Evolutionary conservation across 306 rosid species (phyloP), one percentile per base, ranked within the genome.

Genomic region (Ormosia semicastrata): DNA sequence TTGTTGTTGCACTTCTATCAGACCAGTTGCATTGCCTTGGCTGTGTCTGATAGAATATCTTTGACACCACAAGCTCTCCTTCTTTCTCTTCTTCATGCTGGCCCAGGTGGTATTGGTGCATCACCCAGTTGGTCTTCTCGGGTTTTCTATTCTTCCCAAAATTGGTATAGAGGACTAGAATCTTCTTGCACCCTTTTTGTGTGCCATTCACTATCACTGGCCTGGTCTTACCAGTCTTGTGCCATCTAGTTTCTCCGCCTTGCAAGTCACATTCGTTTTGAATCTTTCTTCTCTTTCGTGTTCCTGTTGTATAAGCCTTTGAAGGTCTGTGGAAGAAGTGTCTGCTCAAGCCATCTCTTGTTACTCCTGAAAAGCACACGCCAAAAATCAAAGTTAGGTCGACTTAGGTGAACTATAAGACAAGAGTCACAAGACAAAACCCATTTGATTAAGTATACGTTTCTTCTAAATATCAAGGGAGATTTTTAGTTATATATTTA

Each of bases 271-370:
- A 89, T 69, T 95, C 98, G 1, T 84, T 95, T 76, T 95, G 99
- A 75, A 95, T 93, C 79, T 93, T 95, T 63, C 98, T 91, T 34
- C 99, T 81, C 86, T 95, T 95, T 79, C 99, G 71, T 82, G 98
- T 96, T n/a, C 99, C 99, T 0, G 99, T 96, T n/a, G 99, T 96
- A 73, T 95, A 95, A 0, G 99, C 99, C 85, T 93, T 95, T 43
- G 98, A 95, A 0, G 99, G 99, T 71, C 99, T 92, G 62, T 95
- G 99, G 83, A 95, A 95, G 83, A 93, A 96, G 84, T 96, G 99
- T 77, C 97, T 92, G 80, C 90, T 96, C 85, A 96, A 80, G 0
- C 99, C 99, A 85, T 96, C 99, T 85, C 94, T 91, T 39, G 90
- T 89, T 17, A 96, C 98, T 71, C 98, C 99, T 95, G 80, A 76